Evolutionary conservation across 345 rosid species (phyloP).

Genomic region (Aurinia saxatilis): DNA sequence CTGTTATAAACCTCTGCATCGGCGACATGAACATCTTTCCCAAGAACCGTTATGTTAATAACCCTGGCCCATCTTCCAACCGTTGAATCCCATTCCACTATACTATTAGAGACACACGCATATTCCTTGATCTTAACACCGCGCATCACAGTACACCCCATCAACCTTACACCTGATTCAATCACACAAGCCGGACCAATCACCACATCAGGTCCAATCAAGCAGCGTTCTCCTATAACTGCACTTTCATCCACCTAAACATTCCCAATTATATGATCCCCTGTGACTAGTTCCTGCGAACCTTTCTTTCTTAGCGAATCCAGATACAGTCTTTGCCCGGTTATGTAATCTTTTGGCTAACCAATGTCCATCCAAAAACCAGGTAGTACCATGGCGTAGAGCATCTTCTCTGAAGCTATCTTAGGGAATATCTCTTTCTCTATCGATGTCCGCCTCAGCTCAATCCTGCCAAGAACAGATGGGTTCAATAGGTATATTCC

Average conservation of each 20-base stretch:
- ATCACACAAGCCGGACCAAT: constrained; percentile 81
- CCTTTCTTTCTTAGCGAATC: constrained; percentile 55
- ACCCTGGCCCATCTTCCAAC: constrained; percentile 91
- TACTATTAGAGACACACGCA: constrained; percentile 78
- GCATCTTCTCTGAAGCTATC: constrained; percentile 63
- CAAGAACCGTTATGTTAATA: constrained; percentile 80
- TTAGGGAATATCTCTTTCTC: constrained; percentile 91
- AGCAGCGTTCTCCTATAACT: constrained; percentile 66
- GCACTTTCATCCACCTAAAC: constrained; percentile 72
- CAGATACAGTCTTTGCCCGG: constrained; percentile 77
- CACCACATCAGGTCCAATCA: constrained; percentile 92
- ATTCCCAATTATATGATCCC: constrained; percentile 57
- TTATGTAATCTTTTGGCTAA: constrained; percentile 47
- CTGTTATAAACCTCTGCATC: constrained; percentile 33
- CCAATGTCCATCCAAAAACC: constrained; percentile 24
- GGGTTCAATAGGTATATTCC: constrained; percentile 85
- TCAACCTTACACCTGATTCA: constrained; percentile 75
- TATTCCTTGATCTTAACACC: constrained; percentile 79
- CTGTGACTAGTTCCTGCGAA: constrained; percentile 43
- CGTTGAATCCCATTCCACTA: constrained; percentile 87
- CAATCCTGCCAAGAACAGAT: constrained; percentile 69
- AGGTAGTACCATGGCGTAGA: constrained; percentile 78
- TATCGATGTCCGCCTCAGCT: constrained; percentile 77
- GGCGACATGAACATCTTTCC: constrained; percentile 72
- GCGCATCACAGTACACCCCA: constrained; percentile 81